Percentiles rank a stretch among this genome's conserved stretches.
Evolutionary conservation across 805 yeast genomes (phyloP).

Genomic region (Kluyveromyces lactis): DNA sequence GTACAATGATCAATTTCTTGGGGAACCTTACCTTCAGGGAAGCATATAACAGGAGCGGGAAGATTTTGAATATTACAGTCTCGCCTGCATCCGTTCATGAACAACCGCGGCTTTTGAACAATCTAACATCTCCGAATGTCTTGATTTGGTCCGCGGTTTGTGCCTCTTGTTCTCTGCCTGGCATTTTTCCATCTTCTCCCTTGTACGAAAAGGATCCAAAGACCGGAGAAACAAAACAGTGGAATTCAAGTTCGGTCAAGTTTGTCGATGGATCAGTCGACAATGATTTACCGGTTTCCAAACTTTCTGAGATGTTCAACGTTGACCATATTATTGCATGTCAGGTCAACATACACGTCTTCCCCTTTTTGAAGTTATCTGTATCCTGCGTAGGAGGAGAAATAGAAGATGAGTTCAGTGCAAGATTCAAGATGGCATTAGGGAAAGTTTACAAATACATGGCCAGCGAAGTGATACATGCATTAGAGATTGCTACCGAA

Average conservation of each 20-base stretch:
- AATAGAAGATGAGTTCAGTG: constrained; percentile 51
- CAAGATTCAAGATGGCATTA: constrained; percentile 43
- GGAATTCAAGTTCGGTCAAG: constrained; percentile 64
- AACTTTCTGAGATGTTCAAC: constrained; percentile 92
- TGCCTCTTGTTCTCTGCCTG: constrained; percentile 91
- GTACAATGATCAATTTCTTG: constrained; percentile 67
- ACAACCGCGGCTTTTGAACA: constrained; percentile 76
- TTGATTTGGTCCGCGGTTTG: constrained; percentile 84
- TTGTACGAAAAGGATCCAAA: constrained; percentile 73
- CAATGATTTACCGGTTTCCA: constrained; percentile 82
- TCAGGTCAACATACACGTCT: constrained; percentile 95
- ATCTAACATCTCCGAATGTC: constrained; percentile 74
- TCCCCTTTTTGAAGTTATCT: constrained; percentile 69
- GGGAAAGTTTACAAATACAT: constrained; percentile 49
- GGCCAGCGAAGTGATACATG: constrained; percentile 69
- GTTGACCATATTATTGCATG: constrained; percentile 96
- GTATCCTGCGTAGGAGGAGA: constrained; percentile 64
- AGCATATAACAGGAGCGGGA: constrained; percentile 89
- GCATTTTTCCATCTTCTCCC: constrained; percentile 79
- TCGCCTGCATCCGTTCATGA: constrained; percentile 88
- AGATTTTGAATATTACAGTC: constrained; percentile 88
- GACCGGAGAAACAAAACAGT: constrained; percentile 66
- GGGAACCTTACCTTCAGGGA: constrained; percentile 92
- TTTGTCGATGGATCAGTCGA: constrained; percentile 96
- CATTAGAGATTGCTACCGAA: constrained; percentile 63